Evolutionary conservation across 805 yeast genomes (phyloP).

Genomic region (Brettanomyces naardenensis): DNA sequence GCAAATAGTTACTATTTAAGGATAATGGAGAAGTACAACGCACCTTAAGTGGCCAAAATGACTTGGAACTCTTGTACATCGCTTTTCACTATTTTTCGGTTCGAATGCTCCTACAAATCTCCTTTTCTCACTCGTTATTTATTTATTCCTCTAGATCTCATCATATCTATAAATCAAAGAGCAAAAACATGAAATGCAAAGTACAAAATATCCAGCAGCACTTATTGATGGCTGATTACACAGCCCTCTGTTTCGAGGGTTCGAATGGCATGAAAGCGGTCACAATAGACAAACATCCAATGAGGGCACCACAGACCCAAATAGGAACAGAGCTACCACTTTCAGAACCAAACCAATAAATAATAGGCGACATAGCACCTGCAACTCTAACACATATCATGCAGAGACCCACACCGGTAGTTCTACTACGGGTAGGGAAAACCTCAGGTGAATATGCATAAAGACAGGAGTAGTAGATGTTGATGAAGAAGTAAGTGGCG

Average conservation of each 20-base stretch:
- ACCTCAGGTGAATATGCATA: slow-evolving; percentile 65
- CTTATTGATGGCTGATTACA: too few species aligned
- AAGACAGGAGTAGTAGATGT: slow-evolving; percentile 48
- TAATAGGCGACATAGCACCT: slow-evolving; percentile 52
- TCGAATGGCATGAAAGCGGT: slow-evolving; percentile 42
- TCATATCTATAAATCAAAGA: too few species aligned
- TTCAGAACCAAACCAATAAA: slow-evolving; percentile 40
- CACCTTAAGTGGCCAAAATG: too few species aligned
- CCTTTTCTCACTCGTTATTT: too few species aligned
- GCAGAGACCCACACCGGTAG: slow-evolving; percentile 55
- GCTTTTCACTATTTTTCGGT: too few species aligned
- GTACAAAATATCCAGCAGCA: too few species aligned
- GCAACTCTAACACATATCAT: slow-evolving; percentile 45
- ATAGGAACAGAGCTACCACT: slow-evolving; percentile 51
- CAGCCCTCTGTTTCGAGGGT: slow-evolving; percentile 32
- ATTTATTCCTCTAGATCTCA: too few species aligned
- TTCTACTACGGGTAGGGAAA: slow-evolving; percentile 43
- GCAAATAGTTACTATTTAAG: too few species aligned
- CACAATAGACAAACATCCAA: slow-evolving; percentile 39
- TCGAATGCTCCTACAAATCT: too few species aligned
- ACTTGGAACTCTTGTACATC: too few species aligned
- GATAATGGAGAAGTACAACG: too few species aligned
- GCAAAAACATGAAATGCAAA: too few species aligned
- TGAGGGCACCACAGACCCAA: slow-evolving; percentile 52
- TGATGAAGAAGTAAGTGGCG: slow-evolving; percentile 39